Evolutionary conservation across 139 green algal genomes (phyloP), one percentile per base, ranked within the genome.

Genomic region (Volvox reticuliferus): DNA sequence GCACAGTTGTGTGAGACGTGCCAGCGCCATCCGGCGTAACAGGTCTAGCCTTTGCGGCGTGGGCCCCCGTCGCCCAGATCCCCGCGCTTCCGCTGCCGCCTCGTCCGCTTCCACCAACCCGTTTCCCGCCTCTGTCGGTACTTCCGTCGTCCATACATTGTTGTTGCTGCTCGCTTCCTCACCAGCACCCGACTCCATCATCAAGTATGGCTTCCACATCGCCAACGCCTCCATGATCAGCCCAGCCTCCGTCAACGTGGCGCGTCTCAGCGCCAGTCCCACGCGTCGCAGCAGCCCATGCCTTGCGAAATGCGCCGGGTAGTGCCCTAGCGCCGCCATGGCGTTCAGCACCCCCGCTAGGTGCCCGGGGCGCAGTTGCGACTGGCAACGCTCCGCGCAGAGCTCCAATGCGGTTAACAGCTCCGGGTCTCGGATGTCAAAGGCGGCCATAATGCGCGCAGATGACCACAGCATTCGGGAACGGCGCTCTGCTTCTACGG

Each of bases 281-380:
- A 67, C 69, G n/a, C 44, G 30, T 0, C 69, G 69, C n/a, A 89
- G 69, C 85, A 89, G 69, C 37, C 85, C 85, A 0, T 50, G 36
- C 24, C 12, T 30, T 20, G 69, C 69, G 69, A 69, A 89, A 28
- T 14, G 18, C 16, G 28, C 28, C 5, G 85, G 85, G 69, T 82
- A 89, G 69, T 89, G 69, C 63, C 69, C 69, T 36, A 89, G 85
- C 37, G 16, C n/a, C 37, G 69, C 37, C 85, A 89, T 62, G 16
- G 18, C 69, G 69, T 22, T 20, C 28, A 89, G 85, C 44, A 89
- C 3, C 12, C 85, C 85, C 37, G 69, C 69, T 20, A 89, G 65
- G 33, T 80, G 67, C 26, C 37, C 22, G 18, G 67, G 83, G 6
- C 26, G 35, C 36, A 89, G 68, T 30, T 63, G 14, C 33, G 36